Evolutionary conservation across 2,329 filamentous ascomycete genomes (phyloP), one percentile per base, ranked within the genome.

Genomic region (Fusarium sp.): DNA sequence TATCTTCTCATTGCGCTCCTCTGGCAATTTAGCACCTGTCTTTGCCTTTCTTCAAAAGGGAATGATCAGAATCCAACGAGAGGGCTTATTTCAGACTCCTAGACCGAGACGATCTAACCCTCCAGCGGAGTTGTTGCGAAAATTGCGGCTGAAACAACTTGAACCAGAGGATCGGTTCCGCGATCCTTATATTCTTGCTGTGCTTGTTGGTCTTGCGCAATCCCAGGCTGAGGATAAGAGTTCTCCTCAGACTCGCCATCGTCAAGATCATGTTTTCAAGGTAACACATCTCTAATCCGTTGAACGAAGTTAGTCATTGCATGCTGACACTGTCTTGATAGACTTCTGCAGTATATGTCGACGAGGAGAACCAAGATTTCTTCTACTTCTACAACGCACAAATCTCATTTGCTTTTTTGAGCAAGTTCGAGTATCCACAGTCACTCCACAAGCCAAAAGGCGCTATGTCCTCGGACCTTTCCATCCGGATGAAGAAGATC

Each of bases 161-260:
- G 62, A 73, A 32, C 73, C 74, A 2, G 18, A 47, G 9, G 65
- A 76, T 11, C 65, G 62, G 8, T 67, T 62, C 45, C 62, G 63
- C 5, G 74, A 76, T 40, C 74, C 74, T 1, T 76, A 76, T 22
- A 70, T 76, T 12, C 44, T 76, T 8, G 70, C 61, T 10, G 73
- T 75, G 1, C 62, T 76, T 8, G 8, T 76, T 7, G 74, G 73
- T 1, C 51, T 76, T 5, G 73, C 73, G 0, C 74, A 76, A 32
- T 69, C 67, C 2, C 74, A 76, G n/a, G 63, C 69, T 5, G 65
- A 75, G 27, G 56, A 29, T 20, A 41, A 43, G 9, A 18, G 47
- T 1, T 44, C 47, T 16, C 45, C 43, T 7, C 46, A 47, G 11
- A 40, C 41, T 1, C 48, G 29, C 6, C 47, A 58, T 9, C 16